Conservation (phyloP, 2,329 filamentous ascomycete genomes). For the Alternaria triticina region DNA sequence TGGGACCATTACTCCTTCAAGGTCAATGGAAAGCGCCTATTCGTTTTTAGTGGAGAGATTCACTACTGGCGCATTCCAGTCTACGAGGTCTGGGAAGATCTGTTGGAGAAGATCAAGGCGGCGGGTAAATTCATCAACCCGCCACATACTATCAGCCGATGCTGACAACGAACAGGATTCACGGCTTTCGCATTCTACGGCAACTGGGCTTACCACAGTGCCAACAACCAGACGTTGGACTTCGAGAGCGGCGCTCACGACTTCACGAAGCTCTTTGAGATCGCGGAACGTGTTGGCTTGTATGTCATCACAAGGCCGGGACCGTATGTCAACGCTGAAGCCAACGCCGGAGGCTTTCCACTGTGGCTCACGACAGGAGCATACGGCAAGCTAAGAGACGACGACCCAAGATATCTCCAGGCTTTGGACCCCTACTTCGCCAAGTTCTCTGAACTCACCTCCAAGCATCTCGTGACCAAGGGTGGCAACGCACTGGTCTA, state of each 20-base stretch:
- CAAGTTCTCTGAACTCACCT: conserved; percentile 58
- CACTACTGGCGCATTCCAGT: conserved; percentile 58
- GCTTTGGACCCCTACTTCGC: conserved; percentile 63
- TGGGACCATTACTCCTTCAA: conserved; percentile 63
- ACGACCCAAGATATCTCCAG: conserved; percentile 59
- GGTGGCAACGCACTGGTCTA: conserved; percentile 64
- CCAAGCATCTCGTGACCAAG: conserved; percentile 62
- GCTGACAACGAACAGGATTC: conserved; percentile 46
- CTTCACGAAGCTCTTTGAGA: conserved; percentile 59
- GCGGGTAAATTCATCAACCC: conserved; percentile 22
- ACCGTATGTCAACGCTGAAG: conserved; percentile 69
- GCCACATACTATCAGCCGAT: neutral
- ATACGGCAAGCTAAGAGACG: conserved; percentile 61
- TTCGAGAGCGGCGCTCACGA: conserved; percentile 62
- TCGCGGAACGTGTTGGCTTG: conserved; percentile 61
- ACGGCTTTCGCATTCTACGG: conserved; percentile 57
- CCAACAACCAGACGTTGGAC: conserved; percentile 55
- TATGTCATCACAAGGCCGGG: conserved; percentile 65
- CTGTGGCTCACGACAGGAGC: conserved; percentile 68
- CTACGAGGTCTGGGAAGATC: conserved; percentile 58
- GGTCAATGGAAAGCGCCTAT: conserved; percentile 58
- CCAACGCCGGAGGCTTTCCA: conserved; percentile 67
- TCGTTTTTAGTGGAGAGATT: conserved; percentile 61
- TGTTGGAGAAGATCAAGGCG: conserved; percentile 61
- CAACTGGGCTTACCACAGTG: conserved; percentile 58